Conservation (phyloP, 768 basidiomycete genomes). For the Podaxis mareebaensis region DNA sequence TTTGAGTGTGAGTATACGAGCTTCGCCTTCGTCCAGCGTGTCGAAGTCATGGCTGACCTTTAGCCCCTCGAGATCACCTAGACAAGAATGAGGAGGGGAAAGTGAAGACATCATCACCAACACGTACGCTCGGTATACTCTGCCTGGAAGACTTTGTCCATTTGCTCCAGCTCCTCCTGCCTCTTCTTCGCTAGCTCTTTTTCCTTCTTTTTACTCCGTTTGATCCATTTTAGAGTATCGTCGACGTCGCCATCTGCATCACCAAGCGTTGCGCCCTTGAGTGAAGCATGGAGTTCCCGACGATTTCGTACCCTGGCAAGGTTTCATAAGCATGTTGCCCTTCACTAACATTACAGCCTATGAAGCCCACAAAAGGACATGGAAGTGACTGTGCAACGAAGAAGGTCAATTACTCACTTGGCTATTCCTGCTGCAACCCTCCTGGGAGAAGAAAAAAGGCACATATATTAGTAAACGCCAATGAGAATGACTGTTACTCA, state of each 20-base stretch:
- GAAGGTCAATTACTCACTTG: slow-evolving; percentile 70
- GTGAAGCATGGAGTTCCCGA: slow-evolving; percentile 87
- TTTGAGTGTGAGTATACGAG: slow-evolving; percentile 94
- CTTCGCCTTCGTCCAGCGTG: slow-evolving; percentile 90
- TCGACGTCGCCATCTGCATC: slow-evolving; percentile 79
- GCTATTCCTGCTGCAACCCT: slow-evolving; percentile 73
- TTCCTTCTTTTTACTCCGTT: slow-evolving; percentile 86
- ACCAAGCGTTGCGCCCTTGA: slow-evolving; percentile 92
- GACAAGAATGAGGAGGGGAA: slow-evolving; percentile 1
- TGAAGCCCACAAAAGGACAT: slow-evolving; percentile 41
- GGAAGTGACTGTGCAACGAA: slow-evolving; percentile 43
- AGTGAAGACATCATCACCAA: not conserved
- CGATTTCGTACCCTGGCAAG: slow-evolving; percentile 87
- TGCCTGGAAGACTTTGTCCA: slow-evolving; percentile 74
- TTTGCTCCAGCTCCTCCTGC: slow-evolving; percentile 78
- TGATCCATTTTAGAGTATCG: slow-evolving; percentile 88
- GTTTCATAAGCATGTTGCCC: slow-evolving; percentile 44
- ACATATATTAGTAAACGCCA: slow-evolving; percentile 24
- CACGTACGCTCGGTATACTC: slow-evolving; percentile 86
- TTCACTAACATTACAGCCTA: slow-evolving; percentile 34
- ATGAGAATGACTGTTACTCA: slow-evolving; percentile 38
- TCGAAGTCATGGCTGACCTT: slow-evolving; percentile 97
- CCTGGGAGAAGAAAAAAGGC: slow-evolving; percentile 41
- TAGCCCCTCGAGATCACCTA: slow-evolving; percentile 89
- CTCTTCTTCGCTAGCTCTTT: slow-evolving; percentile 85